phyloP scores from a whole-genome alignment of 1,284 basidiomycete genomes.

The Moesziomyces sp. region DNA sequence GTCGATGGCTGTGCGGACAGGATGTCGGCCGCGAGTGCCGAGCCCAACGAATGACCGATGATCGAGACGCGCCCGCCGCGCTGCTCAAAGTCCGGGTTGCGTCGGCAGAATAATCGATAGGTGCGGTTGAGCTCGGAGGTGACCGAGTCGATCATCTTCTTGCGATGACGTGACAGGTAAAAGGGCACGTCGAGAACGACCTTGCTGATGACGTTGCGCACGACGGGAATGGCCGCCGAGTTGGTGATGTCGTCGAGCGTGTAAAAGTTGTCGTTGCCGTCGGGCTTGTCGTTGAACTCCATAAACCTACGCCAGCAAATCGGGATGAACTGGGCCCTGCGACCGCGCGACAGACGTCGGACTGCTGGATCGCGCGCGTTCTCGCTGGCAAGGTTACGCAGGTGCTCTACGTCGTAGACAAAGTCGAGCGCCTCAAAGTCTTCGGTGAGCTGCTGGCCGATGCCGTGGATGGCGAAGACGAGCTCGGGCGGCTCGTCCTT shows the following conservation, averaged over 20 bases:
- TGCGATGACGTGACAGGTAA: slow-evolving; percentile 69
- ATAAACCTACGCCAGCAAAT: slow-evolving; percentile 73
- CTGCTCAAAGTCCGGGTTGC: slow-evolving; percentile 70
- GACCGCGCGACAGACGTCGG: slow-evolving; percentile 42
- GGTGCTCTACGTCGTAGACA: slow-evolving; percentile 59
- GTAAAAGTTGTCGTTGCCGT: slow-evolving; percentile 69
- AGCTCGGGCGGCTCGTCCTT: slow-evolving; percentile 58
- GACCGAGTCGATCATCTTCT: slow-evolving; percentile 70
- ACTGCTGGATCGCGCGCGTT: slow-evolving; percentile 47
- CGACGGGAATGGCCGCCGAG: slow-evolving; percentile 49
- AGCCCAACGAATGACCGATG: slow-evolving; percentile 71
- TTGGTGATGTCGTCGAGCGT: slow-evolving; percentile 68
- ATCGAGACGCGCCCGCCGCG: slow-evolving; percentile 70
- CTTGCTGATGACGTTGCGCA: slow-evolving; percentile 59
- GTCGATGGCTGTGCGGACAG: slow-evolving; percentile 72
- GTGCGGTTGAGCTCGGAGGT: slow-evolving; percentile 64
- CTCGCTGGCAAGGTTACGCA: slow-evolving; percentile 45
- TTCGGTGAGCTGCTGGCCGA: slow-evolving; percentile 60
- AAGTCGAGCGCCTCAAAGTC: slow-evolving; percentile 60
- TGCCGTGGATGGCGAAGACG: slow-evolving; percentile 60
- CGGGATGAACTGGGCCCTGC: slow-evolving; percentile 72
- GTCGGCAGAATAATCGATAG: slow-evolving; percentile 72
- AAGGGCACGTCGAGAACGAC: slow-evolving; percentile 71
- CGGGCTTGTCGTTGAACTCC: slow-evolving; percentile 51
- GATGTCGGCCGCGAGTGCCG: slow-evolving; percentile 72